These are phyloP conservation scores for Psophocarpus tetragonolobus DNA, from an alignment of 306 rosid species.

Conservation along the genomic window DNA sequence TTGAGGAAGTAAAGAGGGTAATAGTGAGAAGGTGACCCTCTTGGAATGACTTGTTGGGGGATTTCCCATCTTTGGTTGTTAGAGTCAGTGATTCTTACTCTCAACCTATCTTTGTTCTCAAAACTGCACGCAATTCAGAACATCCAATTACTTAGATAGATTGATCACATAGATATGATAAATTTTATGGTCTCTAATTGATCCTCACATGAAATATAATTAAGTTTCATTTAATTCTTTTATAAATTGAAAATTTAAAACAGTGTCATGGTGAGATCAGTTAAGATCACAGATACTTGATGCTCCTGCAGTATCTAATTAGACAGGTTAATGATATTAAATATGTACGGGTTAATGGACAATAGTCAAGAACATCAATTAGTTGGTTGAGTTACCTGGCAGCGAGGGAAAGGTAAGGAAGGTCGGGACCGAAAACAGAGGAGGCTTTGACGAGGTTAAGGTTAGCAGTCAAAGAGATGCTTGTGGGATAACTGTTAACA, in stretches of 20 bases:
- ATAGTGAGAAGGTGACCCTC: conserved; percentile 3
- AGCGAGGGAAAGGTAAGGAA: conserved; percentile 51
- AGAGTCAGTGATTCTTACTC: conserved; percentile 63
- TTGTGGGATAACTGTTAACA: conserved; percentile 15
- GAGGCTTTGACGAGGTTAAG: conserved; percentile 62
- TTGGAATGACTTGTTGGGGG: conserved; percentile 57
- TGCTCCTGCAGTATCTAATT: not conserved
- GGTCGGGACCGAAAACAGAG: conserved; percentile 62
- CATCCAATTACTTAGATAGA: not conserved
- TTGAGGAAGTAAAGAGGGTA: conserved; percentile 2
- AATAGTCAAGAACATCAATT: not conserved
- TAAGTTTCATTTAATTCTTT: too few species aligned
- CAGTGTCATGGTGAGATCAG: too few species aligned
- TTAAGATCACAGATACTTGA: not conserved
- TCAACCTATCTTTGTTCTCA: conserved; percentile 55
- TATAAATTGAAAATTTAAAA: too few species aligned
- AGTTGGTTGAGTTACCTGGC: conserved; percentile 62
- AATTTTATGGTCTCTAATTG: too few species aligned
- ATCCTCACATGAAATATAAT: too few species aligned
- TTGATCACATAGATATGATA: too few species aligned
- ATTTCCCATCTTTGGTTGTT: conserved; percentile 71
- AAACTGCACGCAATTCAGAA: conserved; percentile 49
- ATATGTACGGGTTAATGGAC: not conserved
- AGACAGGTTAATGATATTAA: not conserved
- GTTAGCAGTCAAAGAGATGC: conserved; percentile 47